Base-by-base conservation (phyloP, 768 basidiomycete species). In the Serendipita sp. region DNA sequence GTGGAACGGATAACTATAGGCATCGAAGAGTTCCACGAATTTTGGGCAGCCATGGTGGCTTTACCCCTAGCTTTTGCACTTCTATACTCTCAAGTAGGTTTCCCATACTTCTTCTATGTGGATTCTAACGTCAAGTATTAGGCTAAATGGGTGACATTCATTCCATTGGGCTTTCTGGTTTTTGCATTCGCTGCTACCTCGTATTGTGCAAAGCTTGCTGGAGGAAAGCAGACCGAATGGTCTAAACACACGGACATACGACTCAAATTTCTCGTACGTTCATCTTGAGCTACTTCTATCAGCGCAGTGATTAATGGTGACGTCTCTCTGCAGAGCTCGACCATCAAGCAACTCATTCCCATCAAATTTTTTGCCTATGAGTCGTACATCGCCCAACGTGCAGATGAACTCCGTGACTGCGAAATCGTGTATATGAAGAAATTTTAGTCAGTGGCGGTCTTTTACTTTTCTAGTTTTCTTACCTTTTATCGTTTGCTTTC, bases 1-100 rank as follows among this genome's bases (percentile, higher is more conserved):
- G 63, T 64, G 17, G 63, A 64, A 24, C 53, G 63, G 2, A 56
- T 64, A 4, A 41, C 42, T 14, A 31, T 60, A 41, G 63, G 63
- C 16, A 61, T 56, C 3, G 48, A 56, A 30, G 42, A 30, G 22
- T 42, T 64, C n/a, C 63, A 64, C 30, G 63, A 64, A 34, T 31
- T 56, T 14, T 60, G 53, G 53, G 42, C 56, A 2, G 63, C 63
- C 3, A 7, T 64, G 1, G 7, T 61, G n/a, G 22, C 63, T 3
- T 26, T 64, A 20, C 31, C 41, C 0, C 14, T 61, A 9, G 63
- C 63, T n/a, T 56, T 56, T 41, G 53, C 42, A 7, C 42, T 64
- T 31, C 53, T 64, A 30, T 64, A 56, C 41, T 60, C 22, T 26
- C 56, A 64, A 43, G 63, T 56, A 26, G 33, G 38, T 20, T 20